A percentile compares a stretch with the other conserved stretches of the same genome.
Conservation (phyloP, 345 rosid species). For the Psidium friedrichsthalianum region DNA sequence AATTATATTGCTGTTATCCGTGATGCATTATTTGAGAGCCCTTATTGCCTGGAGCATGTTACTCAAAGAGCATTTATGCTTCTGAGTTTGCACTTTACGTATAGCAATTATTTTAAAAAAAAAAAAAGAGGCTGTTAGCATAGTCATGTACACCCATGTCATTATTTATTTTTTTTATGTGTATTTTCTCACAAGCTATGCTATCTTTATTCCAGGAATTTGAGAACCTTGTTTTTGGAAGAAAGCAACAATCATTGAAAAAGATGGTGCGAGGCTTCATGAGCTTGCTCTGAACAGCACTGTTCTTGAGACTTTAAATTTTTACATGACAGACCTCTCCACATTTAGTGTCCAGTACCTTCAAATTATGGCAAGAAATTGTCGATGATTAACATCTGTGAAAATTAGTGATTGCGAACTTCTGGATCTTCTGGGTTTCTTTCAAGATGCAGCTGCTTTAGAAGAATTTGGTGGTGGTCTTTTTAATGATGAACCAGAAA, state of each 20-base stretch:
- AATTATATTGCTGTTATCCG: neutral
- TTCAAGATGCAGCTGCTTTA: conserved; percentile 46
- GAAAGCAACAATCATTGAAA: conserved; percentile 59
- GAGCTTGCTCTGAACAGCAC: conserved; percentile 67
- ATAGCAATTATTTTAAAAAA: neutral
- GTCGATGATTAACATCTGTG: conserved; percentile 52
- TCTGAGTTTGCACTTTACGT: neutral
- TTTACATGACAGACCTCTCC: conserved; percentile 67
- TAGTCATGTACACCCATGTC: neutral
- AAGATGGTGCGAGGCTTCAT: conserved; percentile 80
- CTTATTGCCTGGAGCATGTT: neutral
- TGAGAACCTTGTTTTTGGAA: conserved; percentile 69
- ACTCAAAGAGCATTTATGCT: neutral
- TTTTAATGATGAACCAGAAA: conserved; percentile 40
- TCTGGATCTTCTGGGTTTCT: conserved; percentile 56
- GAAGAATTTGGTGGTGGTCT: conserved; percentile 94
- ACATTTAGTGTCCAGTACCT: conserved; percentile 48
- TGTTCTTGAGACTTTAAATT: conserved; percentile 70
- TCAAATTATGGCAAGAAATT: conserved; percentile 66
- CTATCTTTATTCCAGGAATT: conserved; percentile 33
- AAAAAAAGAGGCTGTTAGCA: neutral
- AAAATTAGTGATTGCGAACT: conserved; percentile 74
- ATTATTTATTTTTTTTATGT: neutral
- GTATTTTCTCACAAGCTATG: neutral
- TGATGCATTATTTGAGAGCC: neutral